Base-by-base conservation (phyloP, 192 early-diverging fungal species). In the Phycomyces blakesleeanus region DNA sequence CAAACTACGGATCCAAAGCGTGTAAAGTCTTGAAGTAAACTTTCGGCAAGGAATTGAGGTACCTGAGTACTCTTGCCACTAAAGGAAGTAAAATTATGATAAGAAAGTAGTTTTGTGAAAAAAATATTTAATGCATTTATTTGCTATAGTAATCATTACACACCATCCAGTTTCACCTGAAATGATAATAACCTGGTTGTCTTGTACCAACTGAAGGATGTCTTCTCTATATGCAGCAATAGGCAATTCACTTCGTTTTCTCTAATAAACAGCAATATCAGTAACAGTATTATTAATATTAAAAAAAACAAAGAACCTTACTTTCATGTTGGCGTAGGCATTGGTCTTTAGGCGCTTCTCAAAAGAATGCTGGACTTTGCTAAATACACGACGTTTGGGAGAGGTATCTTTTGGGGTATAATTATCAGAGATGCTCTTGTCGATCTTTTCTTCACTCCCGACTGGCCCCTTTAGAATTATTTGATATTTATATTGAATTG, bases 141-240 rank as follows among this genome's bases (percentile, higher is more conserved):
- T 34, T 34, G 7, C 7, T 34, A 34, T 34, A 34, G n/a, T n/a
- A n/a, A n/a, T n/a, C n/a, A 34, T 69, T 52, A 73, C 74, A 47
- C 77, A 83, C 68, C 77, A 81, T 73, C 90, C 90, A 4, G 91
- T 92, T 64, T 89, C 91, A n/a, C 91, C 91, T 40, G 83, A 91
- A 9, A 92, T 72, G 51, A 92, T 80, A 9, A 92, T 63, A 1
- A 92, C 87, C 59, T 83, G 86, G 60, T 87, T 52, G 9, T 51
- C 34, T 24, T 63, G 24, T 40, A 91, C 38, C 3, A 78, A 26
- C 1, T 77, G 44, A 51, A 87, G 38, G 16, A 93, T 81, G 8
- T 83, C 63, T 9, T 89, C 73, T 15, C 81, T 73, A 62, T 79
- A 87, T 9, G 68, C 65, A 57, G 58, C 81, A 2, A 88, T 87